Conservation (phyloP, 352 stramenopile species). For the Globisporangium alternatum region DNA sequence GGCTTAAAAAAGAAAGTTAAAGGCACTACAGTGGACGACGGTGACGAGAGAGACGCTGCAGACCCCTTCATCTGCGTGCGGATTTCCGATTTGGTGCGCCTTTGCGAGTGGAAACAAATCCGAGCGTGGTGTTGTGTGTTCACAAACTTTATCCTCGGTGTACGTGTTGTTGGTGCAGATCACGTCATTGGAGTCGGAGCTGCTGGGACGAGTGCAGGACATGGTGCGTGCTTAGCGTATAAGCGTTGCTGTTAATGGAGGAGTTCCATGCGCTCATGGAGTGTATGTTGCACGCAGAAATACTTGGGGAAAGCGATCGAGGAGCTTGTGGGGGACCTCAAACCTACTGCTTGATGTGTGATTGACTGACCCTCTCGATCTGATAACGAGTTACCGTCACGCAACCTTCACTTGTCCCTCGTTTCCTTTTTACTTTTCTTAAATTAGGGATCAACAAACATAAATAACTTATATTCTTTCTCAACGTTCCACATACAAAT, state of each 20-base stretch:
- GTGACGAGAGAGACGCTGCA: neutral
- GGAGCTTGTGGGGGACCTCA: neutral
- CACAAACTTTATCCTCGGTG: too few species aligned
- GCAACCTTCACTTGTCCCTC: neutral
- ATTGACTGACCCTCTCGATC: neutral
- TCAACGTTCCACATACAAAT: too few species aligned
- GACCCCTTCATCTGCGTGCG: conserved; percentile 37
- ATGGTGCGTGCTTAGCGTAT: conserved; percentile 22
- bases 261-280: neutral
- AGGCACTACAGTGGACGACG: neutral
- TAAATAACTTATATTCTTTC: neutral
- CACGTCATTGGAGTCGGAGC: conserved; percentile 28
- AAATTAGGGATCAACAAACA: too few species aligned
- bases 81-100: conserved; percentile 31
- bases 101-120: neutral
- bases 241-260: neutral
- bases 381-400: neutral
- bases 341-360: neutral
- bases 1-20: conserved; percentile 1
- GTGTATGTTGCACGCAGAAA: conserved; percentile 1
- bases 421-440: too few species aligned
- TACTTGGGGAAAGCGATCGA: conserved; percentile 12
- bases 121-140: too few species aligned
- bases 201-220: conserved; percentile 32
- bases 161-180: conserved; percentile 16